Percentiles rank a stretch among this genome's conserved stretches.
phyloP scores from a whole-genome alignment of 805 yeast genomes.

The Cyberlindnera euphorbiae region DNA sequence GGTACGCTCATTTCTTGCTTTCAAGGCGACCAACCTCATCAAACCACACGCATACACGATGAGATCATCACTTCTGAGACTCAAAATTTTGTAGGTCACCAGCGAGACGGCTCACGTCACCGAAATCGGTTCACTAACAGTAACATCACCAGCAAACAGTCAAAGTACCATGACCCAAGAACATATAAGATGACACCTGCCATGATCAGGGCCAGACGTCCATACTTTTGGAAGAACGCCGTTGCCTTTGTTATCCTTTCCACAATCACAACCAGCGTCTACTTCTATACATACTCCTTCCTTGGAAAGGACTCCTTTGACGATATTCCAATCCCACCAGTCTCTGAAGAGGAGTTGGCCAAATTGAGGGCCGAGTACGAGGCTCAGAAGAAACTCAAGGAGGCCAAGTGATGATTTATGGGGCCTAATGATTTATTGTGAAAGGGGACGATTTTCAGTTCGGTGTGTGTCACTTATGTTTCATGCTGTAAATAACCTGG shows the following conservation, averaged over 20 bases:
- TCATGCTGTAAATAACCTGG: too few species aligned
- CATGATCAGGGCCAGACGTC: constrained; percentile 82
- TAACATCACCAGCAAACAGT: constrained; percentile 24
- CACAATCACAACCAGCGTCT: constrained; percentile 67
- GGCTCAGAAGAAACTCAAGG: constrained; percentile 25
- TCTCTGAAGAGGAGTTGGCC: constrained; percentile 70
- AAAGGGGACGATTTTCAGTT: too few species aligned
- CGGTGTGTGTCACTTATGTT: too few species aligned
- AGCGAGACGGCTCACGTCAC: not conserved
- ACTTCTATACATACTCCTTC: constrained; percentile 56
- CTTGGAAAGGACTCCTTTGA: constrained; percentile 76
- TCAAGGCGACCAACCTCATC: too few species aligned
- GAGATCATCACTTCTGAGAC: constrained; percentile 8
- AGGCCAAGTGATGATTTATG: too few species aligned
- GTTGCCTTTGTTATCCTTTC: constrained; percentile 53
- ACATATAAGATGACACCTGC: constrained; percentile 92
- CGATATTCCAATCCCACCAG: constrained; percentile 93
- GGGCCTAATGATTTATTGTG: too few species aligned
- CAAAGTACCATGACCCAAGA: constrained; percentile 54
- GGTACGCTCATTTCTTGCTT: too few species aligned
- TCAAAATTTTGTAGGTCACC: constrained; percentile 6
- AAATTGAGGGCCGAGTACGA: constrained; percentile 71
- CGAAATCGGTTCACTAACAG: not conserved
- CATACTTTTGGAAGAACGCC: constrained; percentile 77
- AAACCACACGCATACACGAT: constrained; percentile 2